Evolutionary conservation across 805 yeast genomes (phyloP), one percentile per base, ranked within the genome.

Genomic region (Nematodospora valgi): DNA sequence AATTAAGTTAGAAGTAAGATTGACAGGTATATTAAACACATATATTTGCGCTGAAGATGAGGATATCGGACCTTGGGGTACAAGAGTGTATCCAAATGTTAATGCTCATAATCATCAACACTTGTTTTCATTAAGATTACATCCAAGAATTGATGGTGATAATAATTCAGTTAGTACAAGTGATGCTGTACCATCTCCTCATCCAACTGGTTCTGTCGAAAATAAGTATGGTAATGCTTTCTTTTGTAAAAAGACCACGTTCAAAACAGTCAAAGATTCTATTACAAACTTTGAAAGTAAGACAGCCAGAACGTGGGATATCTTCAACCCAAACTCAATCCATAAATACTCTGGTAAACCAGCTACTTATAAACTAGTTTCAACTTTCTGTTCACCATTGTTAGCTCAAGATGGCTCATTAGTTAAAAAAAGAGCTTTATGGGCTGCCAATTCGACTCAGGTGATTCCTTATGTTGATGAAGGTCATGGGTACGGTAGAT

Each of bases 21-120:
- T 84, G 45, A 83, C 93, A 20, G 94, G 94, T 64, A 84, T 85
- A 44, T 70, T 84, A 64, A 84, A 83, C 72, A 84, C 94, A 16
- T 81, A 69, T 56, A 58, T 76, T 39, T 67, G 81, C 44, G 78
- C 67, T 38, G 81, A 78, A 40, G 81, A 69, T 47, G 93, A 83
- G 59, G 76, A 70, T 28, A 54, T 74, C 45, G 82, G 81, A 15
- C 86, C 86, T 49, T 84, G 84, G 82, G 94, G 91, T 40, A 81
- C 91, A 21, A 69, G 71, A 48, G 91, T 84, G 35, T 83, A 82
- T 58, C 93, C 93, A 40, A 74, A 76, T 46, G 86, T 80, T 37
- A 82, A 82, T 52, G 94, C 94, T 27, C 91, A 84, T 65, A 83
- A 84, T 61, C 94, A 84, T 64, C 94, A 85, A 71, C 93, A 84